These are phyloP conservation scores for Verticillium nubilum DNA, from an alignment of 2,329 filamentous ascomycete genomes.

Conservation along the genomic window DNA sequence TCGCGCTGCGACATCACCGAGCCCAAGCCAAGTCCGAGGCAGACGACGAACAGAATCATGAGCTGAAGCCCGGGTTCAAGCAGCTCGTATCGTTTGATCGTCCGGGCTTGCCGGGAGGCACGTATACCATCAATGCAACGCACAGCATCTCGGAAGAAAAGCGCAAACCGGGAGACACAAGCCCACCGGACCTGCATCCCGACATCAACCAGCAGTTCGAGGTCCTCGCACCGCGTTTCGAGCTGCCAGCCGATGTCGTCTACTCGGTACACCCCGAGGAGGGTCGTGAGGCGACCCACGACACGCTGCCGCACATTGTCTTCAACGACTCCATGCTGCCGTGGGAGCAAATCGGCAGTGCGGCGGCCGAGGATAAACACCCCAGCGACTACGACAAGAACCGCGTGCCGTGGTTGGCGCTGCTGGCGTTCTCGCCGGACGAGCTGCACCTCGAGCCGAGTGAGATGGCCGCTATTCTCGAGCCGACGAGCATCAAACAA, in stretches of 20 bases:
- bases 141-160: too few species aligned
- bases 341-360: constrained; percentile 30
- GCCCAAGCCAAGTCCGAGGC: too few species aligned
- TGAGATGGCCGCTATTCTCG: background rate
- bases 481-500: background rate
- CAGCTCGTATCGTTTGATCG: background rate
- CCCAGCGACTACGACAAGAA: constrained; percentile 11
- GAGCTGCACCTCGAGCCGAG: constrained; percentile 23
- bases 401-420: constrained; percentile 32
- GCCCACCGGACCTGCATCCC: too few species aligned
- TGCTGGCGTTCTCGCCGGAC: constrained; percentile 22
- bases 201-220: constrained; percentile 20
- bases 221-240: constrained; percentile 30
- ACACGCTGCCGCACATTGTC: constrained; percentile 37
- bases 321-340: constrained; percentile 36
- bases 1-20: too few species aligned
- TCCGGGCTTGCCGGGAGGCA: too few species aligned
- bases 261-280: constrained; percentile 32
- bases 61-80: background rate
- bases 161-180: too few species aligned
- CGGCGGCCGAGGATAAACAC: background rate
- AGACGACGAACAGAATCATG: too few species aligned
- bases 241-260: constrained; percentile 23
- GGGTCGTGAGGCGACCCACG: constrained; percentile 25
- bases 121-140: too few species aligned